A percentile compares a stretch with the other conserved stretches of the same genome.
These are phyloP conservation scores for Trametes elegans DNA, from an alignment of 768 basidiomycete genomes.

Conservation along the genomic window DNA sequence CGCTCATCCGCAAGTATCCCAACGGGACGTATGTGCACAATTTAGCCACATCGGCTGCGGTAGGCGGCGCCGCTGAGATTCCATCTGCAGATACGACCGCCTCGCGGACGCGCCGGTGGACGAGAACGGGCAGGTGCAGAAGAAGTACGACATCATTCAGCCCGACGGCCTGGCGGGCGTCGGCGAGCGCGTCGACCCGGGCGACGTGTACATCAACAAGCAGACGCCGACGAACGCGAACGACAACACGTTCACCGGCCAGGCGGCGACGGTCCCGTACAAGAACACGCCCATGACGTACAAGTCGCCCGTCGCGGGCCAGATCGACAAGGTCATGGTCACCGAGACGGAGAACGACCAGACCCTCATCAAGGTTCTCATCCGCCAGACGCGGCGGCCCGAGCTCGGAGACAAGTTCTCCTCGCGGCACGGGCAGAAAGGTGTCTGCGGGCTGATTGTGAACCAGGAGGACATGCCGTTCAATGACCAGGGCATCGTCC, in stretches of 20 bases:
- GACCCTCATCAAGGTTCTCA: conserved; percentile 93
- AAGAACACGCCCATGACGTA: conserved; percentile 91
- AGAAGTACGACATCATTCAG: conserved; percentile 90
- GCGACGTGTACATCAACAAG: conserved; percentile 95
- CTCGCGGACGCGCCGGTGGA: conserved; percentile 89
- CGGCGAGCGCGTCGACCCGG: conserved; percentile 90
- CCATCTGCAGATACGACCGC: conserved; percentile 72
- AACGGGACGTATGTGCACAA: conserved; percentile 83
- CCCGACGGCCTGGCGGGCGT: conserved; percentile 92
- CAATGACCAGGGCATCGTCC: conserved; percentile 94
- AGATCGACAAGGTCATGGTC: conserved; percentile 97
- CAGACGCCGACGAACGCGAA: conserved; percentile 95
- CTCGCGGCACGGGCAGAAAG: conserved; percentile 96
- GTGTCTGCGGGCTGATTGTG: conserved; percentile 97
- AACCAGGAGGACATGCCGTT: conserved; percentile 99
- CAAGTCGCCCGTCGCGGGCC: conserved; percentile 89
- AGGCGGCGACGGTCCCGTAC: conserved; percentile 81
- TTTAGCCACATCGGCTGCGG: conserved; percentile 3
- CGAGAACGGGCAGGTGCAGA: conserved; percentile 73
- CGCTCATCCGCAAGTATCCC: conserved; percentile 92
- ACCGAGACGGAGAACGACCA: conserved; percentile 97
- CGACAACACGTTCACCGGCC: conserved; percentile 84
- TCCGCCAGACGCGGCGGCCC: conserved; percentile 93
- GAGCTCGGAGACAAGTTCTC: conserved; percentile 99
- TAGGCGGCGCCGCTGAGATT: not conserved